Evolutionary conservation across 495 filamentous ascomycete genomes (phyloP).

Genomic region (Penicillium bialowiezense): DNA sequence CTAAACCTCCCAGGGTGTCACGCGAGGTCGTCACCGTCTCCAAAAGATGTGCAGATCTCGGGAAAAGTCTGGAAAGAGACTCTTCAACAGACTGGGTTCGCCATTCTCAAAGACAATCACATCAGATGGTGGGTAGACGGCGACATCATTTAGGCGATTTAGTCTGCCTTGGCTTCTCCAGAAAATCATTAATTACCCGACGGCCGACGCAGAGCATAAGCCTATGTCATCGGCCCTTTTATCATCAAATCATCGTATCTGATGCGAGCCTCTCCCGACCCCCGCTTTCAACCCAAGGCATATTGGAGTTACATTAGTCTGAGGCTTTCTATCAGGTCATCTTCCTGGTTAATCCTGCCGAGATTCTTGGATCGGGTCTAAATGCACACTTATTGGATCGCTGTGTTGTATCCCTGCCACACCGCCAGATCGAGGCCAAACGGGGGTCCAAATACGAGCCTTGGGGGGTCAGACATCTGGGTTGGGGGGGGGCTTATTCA

Average conservation of each 20-base stretch:
- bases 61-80: neutral
- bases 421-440: neutral
- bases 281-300: neutral
- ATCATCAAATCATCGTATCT: neutral
- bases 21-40: neutral
- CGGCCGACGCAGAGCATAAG: neutral
- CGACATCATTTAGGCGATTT: neutral
- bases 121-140: neutral
- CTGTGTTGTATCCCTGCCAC: neutral
- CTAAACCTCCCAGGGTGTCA: neutral
- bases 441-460: neutral
- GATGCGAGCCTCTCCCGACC: neutral
- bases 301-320: neutral
- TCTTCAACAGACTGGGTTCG: neutral
- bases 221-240: slow-evolving; percentile 3
- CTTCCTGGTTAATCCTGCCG: neutral
- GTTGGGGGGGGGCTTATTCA: neutral
- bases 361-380: neutral
- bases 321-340: neutral
- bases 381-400: neutral
- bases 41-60: neutral
- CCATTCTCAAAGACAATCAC: neutral
- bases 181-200: slow-evolving; percentile 1
- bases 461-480: neutral
- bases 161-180: neutral